phyloP scores from a whole-genome alignment of 768 basidiomycete species.

The Naganishia antarctica region DNA sequence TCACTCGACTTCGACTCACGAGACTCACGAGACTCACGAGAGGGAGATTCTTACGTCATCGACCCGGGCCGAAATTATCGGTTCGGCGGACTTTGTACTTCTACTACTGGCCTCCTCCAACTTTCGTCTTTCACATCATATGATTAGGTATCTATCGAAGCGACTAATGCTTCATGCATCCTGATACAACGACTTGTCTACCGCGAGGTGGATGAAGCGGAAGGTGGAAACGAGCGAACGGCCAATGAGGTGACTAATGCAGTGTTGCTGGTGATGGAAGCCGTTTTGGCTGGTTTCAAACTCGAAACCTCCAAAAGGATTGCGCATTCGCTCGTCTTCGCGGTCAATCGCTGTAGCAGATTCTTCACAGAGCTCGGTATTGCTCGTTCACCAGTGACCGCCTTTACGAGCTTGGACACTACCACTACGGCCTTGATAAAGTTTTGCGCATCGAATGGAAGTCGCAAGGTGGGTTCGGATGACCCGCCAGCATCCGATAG shows the following conservation, averaged over 20 bases:
- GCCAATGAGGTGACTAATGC: background rate
- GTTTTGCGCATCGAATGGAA: slow-evolving; percentile 70
- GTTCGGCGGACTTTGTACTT: too few relatives aligned
- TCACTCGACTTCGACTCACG: too few relatives aligned
- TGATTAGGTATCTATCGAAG: too few relatives aligned
- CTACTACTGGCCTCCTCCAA: too few relatives aligned
- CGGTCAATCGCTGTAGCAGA: slow-evolving; percentile 70
- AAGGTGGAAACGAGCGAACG: too few relatives aligned
- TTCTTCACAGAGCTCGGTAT: slow-evolving; percentile 61
- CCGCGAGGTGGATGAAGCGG: background rate
- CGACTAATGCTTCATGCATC: too few relatives aligned
- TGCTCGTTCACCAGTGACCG: slow-evolving; percentile 56
- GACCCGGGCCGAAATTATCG: too few relatives aligned
- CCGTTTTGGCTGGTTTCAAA: slow-evolving; percentile 55
- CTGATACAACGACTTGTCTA: too few relatives aligned
- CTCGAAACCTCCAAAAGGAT: slow-evolving; percentile 81
- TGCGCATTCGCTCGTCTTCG: slow-evolving; percentile 79
- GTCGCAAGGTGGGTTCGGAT: slow-evolving; percentile 54
- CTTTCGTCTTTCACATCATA: too few relatives aligned
- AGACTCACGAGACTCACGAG: too few relatives aligned
- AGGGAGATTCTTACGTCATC: too few relatives aligned
- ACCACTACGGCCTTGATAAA: slow-evolving; percentile 82
- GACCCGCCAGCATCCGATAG: slow-evolving; percentile 52
- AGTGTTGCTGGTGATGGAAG: background rate
- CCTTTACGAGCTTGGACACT: slow-evolving; percentile 68